Evolutionary conservation across 495 filamentous ascomycete genomes (phyloP), one percentile per base, ranked within the genome.

Genomic region (Schizothecium vesticola): DNA sequence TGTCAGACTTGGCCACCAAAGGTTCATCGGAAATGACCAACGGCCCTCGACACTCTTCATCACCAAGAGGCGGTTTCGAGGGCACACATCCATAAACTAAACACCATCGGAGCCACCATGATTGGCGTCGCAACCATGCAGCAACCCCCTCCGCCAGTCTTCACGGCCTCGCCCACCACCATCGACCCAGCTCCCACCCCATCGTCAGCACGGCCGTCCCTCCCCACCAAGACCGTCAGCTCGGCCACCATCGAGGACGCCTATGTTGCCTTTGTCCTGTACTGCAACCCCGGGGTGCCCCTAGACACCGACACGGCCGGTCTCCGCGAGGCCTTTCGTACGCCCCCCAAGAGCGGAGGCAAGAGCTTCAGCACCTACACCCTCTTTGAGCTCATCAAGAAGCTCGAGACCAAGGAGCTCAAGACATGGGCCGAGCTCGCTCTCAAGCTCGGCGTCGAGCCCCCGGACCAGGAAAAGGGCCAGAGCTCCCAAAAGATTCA

Each of bases 401-500:
- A 90, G 74, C 83, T 96, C 33, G 92, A 97, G 66, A 81, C 79
- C 23, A 96, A 94, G 76, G 92, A 97, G 75, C 88, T 99, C 74
- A 97, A 96, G 80, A 99, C 95, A 3, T 99, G 95, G 95, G 92
- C 92, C 29, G 89, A 96, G 76, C 75, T 99, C 67, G 95, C 93
- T 6, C 87, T 93, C 61, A 91, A 93, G 70, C 80, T 99, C 55
- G 95, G 95, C 3, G 95, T 97, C 2, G 94, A 97, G 71, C 91
- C 90, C 28, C 96, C 95, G 16, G 89, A 89, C 68, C 78, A 87
- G 67, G 89, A 91, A 63, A 94, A 95, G 79, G 92, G 93, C 22
- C 92, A 97, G 78, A 97, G 93, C 75, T 89, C 93, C 2, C 95
- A 99, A 77, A 99, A 97, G 77, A 92, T 99, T 51, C 94, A 97